Percentiles rank a stretch among this genome's conserved stretches.
These are phyloP conservation scores for Penicillium expansum DNA, from an alignment of 2,329 filamentous ascomycete species.

Conservation along the genomic window DNA sequence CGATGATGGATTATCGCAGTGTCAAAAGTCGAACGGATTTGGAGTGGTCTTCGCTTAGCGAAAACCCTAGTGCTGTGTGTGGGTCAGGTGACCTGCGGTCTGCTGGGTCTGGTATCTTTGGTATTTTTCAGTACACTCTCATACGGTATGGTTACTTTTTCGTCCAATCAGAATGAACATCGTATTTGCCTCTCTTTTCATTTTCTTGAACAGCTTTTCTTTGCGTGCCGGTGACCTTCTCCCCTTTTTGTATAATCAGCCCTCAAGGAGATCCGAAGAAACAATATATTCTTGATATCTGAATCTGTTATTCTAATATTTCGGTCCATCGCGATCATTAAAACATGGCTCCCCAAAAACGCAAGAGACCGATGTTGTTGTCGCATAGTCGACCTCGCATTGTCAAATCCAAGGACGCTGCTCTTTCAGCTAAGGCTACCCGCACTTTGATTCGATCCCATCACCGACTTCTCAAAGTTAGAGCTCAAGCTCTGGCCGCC, in stretches of 20 bases:
- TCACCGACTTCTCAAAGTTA: constrained; percentile 59
- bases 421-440: constrained; percentile 57
- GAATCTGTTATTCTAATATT: not conserved
- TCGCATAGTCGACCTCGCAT: constrained; percentile 49
- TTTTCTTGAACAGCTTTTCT: constrained; percentile 5
- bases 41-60: constrained; percentile 41
- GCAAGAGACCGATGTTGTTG: constrained; percentile 39
- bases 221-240: not conserved
- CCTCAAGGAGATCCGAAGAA: not conserved
- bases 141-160: not conserved
- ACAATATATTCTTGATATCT: too few relatives aligned
- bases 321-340: too few relatives aligned
- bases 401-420: constrained; percentile 33
- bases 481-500: constrained; percentile 51
- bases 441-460: constrained; percentile 59
- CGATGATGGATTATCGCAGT: constrained; percentile 44
- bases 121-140: constrained; percentile 1
- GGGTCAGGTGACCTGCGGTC: constrained; percentile 36
- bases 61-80: constrained; percentile 42
- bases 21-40: constrained; percentile 40
- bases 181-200: not conserved
- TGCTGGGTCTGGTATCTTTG: constrained; percentile 11
- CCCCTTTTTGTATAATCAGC: not conserved
- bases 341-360: constrained; percentile 32
- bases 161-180: constrained; percentile 2